Base-by-base conservation (phyloP, 176 grass and related monocot species). In the Rhynchospora tenuis region DNA sequence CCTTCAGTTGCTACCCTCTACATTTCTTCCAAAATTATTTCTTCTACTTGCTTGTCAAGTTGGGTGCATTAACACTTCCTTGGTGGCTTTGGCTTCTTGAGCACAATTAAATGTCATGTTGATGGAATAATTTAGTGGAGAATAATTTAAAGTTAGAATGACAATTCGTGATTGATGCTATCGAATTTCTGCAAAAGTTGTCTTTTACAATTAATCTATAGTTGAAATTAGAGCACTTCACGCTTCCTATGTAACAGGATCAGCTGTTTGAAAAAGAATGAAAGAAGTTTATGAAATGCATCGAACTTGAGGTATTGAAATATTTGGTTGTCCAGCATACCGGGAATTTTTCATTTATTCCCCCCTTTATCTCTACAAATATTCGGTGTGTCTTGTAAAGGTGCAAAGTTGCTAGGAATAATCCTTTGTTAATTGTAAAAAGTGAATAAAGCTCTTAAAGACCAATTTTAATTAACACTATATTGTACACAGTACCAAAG, bases 91-190 rank as follows among this genome's bases (percentile, higher is more conserved):
- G 43, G 80, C 80, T 65, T 82, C 19, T 64, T 81, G 33, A 48
- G 80, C 22, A 54, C 61, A 67, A 82, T 82, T n/a, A 50, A 54
- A 82, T 82, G 61, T 82, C 80, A 82, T 82, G 61, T 51, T 82
- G 67, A 82, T 82, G 61, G 80, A 82, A 82, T 82, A 67, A 67
- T 68, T 82, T 68, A 82, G 80, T 65, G 80, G 78, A 29, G 73
- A 77, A 77, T 31, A 77, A 75, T 56, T 77, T 77, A 77, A 77
- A 56, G 73, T 11, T 77, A 55, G 26, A 77, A 55, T 56, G 14
- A 56, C 24, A 77, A 56, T 77, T 77, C 14, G 26, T 24, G 48
- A 31, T 55, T 77, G 13, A 77, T 77, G 73, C 73, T 77, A 31
- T 48, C 48, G 50, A 82, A 82, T 82, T 65, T 82, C 26, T 50